Base-by-base conservation (phyloP, 2,329 filamentous ascomycete species). In the Colletotrichum lini region DNA sequence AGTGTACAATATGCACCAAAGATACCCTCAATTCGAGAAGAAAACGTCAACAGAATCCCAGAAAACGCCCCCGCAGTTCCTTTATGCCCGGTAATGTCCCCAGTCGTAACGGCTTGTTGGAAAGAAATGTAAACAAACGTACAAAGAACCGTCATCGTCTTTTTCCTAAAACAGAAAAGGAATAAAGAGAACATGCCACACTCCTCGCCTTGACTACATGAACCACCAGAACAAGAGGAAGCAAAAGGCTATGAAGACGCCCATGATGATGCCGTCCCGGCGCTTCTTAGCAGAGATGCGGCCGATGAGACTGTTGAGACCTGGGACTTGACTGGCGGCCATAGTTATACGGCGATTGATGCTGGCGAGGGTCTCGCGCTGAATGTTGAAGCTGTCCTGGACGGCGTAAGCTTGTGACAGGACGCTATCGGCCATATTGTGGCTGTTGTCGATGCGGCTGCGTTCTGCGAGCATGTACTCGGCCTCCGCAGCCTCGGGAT, bases 381-480 rank as follows among this genome's bases (percentile, higher is more conserved):
- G 96, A 67, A 95, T 78, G 16, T 89, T 87, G 80, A 99, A 98
- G 81, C 88, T 95, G 84, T 98, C 95, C 80, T 98, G 97, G 64
- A 98, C 94, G 13, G 96, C 95, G 83, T 99, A 99, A 9, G 96
- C 96, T 85, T 98, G 96, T 79, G 93, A 95, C 71, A 99, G 87
- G 44, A 99, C 95, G 73, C 90, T 93, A 81, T 99, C 96, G 58
- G 94, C 92, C 86, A 97, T 91, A 76, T 90, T 93, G 82, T 98
- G 93, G 78, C 94, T 97, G 80, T 94, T 92, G 79, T 99, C 96
- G 78, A 99, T 90, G 74, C 93, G 90, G 73, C 87, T 85, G 62
- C 96, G 89, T 87, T 99, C 96, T 77, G 94, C 93, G 38, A 99
- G 88, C 95, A 99, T 98, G 85, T 98, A 99, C 72, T 99, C 96